Evolutionary conservation across 2,329 filamentous ascomycete genomes (phyloP), one percentile per base, ranked within the genome.

Genomic region (Rhytidhysteron rufulum): DNA sequence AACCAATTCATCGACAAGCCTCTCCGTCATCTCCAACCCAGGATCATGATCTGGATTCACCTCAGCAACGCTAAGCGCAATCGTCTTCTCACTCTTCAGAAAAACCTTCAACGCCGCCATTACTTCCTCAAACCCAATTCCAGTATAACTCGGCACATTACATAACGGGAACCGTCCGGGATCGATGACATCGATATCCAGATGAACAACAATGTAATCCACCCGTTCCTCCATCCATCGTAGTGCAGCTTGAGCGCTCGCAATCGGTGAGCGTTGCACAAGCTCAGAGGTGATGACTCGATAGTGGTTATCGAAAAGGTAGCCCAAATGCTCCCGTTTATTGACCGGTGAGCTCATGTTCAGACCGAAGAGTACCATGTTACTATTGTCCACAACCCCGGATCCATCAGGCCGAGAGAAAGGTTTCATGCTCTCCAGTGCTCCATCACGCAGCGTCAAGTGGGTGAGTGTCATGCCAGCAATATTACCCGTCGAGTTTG

Each of bases 151-250:
- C 29, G 52, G 50, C 30, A 58, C 48, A 39, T 58, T 57, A 16
- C 44, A 49, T 37, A 57, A 18, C 16, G 55, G 54, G 34, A 54
- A 58, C 15, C 42, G 27, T 3, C 45, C 42, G 3, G 52, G 54
- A 42, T 58, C 52, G 31, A 58, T 57, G 13, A 47, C 44, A 35
- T 58, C 54, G n/a, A 57, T 41, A 37, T 55, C 55, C 17, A 58
- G 33, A 45, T 57, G 55, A 3, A 58, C 41, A 5, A 53, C 18
- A 18, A 57, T 47, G 20, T 42, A 33, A 39, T 57, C 54, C 7
- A 57, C 49, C 5, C 42, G 31, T 4, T 46, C 45, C 35, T 54
- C 50, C 34, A 58, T 39, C 39, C 44, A 55, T 17, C 36, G 27
- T 31, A 55, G 30, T 24, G 47, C 51, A 4, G 33, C 39, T 31